Base-by-base conservation (phyloP, 225 moss, liverwort and hornwort species). In the Thuidium tamariscinum region DNA sequence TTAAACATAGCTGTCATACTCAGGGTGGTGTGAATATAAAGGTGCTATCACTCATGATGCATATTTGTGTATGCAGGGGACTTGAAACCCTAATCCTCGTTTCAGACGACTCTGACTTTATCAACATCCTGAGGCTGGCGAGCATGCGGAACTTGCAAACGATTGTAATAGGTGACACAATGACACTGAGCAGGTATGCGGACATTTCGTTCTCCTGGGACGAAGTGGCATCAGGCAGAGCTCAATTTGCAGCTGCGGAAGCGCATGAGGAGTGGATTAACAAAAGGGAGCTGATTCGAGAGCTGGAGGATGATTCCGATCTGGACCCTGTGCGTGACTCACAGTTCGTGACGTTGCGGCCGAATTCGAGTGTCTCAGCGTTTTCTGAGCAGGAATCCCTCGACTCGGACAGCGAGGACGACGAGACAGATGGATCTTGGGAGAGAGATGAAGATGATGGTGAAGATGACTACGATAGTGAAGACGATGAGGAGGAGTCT, bases 21-120 rank as follows among this genome's bases (percentile, higher is more conserved):
- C 30, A 55, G 69, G 41, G 41, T 41, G 41, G 41, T 49, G 26
- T 49, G 25, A 49, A 32, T 36, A 27, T 6, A 16, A 59, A 17
- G 44, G 5, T 34, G 56, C 69, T 41, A 39, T 55, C 42, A 42
- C 42, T 83, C 57, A 71, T 44, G 72, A 11, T 86, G 63, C 30
- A 25, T 82, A n/a, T 69, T 57, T 74, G 51, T 85, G 23, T 59
- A 21, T 62, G 89, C 90, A 93, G 93, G 90, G 97, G 97, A 73
- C 91, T 97, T 11, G 93, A 95, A 77, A 94, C 94, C 79, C 73
- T 97, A 57, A 89, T 91, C 11, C 85, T 97, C 41, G 96, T 97
- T 36, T 97, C 96, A 11, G 97, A 97, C 54, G 97, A 97, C 79
- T 96, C 96, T 27, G 97, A 96, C 66, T 97, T 97, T 79, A 68